Base-by-base conservation (phyloP, 805 yeast species). In the Scheffersomyces lignosus region DNA sequence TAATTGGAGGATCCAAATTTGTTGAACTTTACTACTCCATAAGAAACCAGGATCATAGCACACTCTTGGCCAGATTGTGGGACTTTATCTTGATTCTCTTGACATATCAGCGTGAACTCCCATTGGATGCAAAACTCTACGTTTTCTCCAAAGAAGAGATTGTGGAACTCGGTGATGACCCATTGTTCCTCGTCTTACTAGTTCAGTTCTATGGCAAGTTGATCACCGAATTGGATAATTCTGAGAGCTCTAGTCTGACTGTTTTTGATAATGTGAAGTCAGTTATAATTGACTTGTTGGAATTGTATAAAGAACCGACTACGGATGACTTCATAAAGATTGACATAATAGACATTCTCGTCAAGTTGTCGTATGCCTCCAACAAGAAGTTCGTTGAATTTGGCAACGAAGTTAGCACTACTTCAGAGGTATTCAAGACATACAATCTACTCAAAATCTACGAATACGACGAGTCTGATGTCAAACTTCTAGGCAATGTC, bases 171-270 rank as follows among this genome's bases (percentile, higher is more conserved):
- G 37, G 45, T 2, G 53, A 53, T 24, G 67, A 62, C 37, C 55
- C 58, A 1, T 49, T 64, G 26, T 52, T 51, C 27, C 49, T 45
- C n/a, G 44, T 55, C 6, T 39, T 58, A 25, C 35, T 54, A 8
- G 42, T 61, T 9, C 52, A 52, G 16, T 64, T 54, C 44, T 62
- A 59, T 36, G 41, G 34, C 16, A 51, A 48, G 18, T 32, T 58
- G 7, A 36, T 61, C 12, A 38, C n/a, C 9, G 24, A 7, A 10
- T 10, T 20, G 10, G 10, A 20, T 10, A 7, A 20, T 10, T 20
- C 24, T 7, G 10, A 7, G 7, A 10, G 10, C 8, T 17, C 29
- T 15, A 26, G 18, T 7, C 25, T 31, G 2, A 13, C 26, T 14
- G 28, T 41, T 5, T 31, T 47, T 18, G 37, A 34, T 12, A 15